A percentile compares a stretch with the other conserved stretches of the same genome.
These are phyloP conservation scores for Wickerhamomyces canadensis DNA, from an alignment of 805 yeast species.

Conservation along the genomic window DNA sequence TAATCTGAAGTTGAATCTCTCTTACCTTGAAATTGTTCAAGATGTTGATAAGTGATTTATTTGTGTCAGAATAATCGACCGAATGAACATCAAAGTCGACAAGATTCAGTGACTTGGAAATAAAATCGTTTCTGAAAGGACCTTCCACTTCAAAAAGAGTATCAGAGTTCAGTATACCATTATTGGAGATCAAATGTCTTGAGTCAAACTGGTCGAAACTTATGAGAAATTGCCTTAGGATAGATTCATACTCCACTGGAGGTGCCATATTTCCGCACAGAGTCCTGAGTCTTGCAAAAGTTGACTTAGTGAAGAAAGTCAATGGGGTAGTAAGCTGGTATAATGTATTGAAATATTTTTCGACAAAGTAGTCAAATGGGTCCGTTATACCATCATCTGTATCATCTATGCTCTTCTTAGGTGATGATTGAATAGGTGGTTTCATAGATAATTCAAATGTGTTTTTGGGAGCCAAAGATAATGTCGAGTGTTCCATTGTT, in stretches of 20 bases:
- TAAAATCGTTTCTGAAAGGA: slow-evolving; percentile 22
- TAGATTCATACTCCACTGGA: slow-evolving; percentile 14
- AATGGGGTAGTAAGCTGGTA: slow-evolving; percentile 31
- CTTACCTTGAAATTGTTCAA: slow-evolving; percentile 41
- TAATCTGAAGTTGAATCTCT: slow-evolving; percentile 51
- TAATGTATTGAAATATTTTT: slow-evolving; percentile 31
- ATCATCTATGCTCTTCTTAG: slow-evolving; percentile 9
- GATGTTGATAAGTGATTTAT: slow-evolving; percentile 26
- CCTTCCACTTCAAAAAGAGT: slow-evolving; percentile 22
- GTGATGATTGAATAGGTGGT: slow-evolving; percentile 20
- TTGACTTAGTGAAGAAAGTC: slow-evolving; percentile 42
- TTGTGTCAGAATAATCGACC: slow-evolving; percentile 19
- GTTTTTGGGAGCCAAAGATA: slow-evolving; percentile 5
- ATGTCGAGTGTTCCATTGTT: slow-evolving; percentile 2
- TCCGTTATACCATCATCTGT: slow-evolving; percentile 9
- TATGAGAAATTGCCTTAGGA: slow-evolving; percentile 28
- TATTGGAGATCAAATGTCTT: slow-evolving; percentile 30
- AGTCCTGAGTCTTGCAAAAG: slow-evolving; percentile 39
- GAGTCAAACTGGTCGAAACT: slow-evolving; percentile 35
- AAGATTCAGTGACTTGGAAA: slow-evolving; percentile 22
- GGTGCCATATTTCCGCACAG: slow-evolving; percentile 30
- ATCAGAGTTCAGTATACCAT: slow-evolving; percentile 25
- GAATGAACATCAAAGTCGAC: slow-evolving; percentile 21
- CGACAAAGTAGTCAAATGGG: slow-evolving; percentile 24
- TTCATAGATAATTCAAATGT: slow-evolving; percentile 16